Base-by-base conservation (phyloP, 164 flowering plant genomes). In the Kingdonia uniflora region DNA sequence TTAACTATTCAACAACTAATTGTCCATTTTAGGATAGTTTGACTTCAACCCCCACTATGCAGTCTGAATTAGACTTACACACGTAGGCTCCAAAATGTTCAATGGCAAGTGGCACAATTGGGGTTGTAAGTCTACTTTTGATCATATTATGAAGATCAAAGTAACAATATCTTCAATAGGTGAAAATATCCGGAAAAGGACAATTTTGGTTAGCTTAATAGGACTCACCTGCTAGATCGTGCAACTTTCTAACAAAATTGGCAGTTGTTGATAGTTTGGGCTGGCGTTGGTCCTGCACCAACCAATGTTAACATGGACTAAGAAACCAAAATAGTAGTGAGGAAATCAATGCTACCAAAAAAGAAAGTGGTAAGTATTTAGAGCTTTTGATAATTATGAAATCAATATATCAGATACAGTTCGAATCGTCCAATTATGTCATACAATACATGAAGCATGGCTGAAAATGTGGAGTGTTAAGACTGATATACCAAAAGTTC, bases 211-310 rank as follows among this genome's bases (percentile, higher is more conserved):
- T 19, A 46, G 51, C 19, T 10, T 44, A 41, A 42, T 24, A 38
- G n/a, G 19, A 67, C 62, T 58, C 55, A 80, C 84, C 83, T 52
- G 84, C 73, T 48, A 76, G 68, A 50, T 58, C 82, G 60, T 81
- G 82, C 65, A 77, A 53, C 23, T 70, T 81, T 51, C 65, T 82
- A 64, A 82, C 78, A 67, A 82, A 71, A 46, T 60, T 68, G 11
- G 81, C 71, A 54, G 89, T 76, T 10, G 80, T 52, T 49, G 85
- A 72, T 51, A 69, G 41, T 65, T 52, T 77, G 24, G 79, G 70
- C 24, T 63, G 69, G 39, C 57, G 62, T 24, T 52, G 29, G 23
- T 78, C 80, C 80, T 74, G 76, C 71, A 66, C 21, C 38, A 63
- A 22, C 20, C 60, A 25, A 33, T 41, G 39, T 59, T 39, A 58